phyloP scores from a whole-genome alignment of 2,329 filamentous ascomycete genomes.

The Falciphora oryzae region DNA sequence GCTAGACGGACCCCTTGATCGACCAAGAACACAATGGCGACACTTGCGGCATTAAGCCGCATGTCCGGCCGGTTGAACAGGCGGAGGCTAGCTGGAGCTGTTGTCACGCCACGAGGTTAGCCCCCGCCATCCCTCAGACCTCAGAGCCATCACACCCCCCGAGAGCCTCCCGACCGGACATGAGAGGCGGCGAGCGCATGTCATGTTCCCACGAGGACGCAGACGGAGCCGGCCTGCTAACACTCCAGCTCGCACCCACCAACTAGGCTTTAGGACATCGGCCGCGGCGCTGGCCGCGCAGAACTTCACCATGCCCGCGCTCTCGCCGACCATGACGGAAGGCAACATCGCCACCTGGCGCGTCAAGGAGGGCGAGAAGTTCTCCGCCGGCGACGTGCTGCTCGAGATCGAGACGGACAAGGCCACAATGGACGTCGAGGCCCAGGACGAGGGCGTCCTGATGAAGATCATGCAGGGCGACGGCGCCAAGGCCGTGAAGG shows the following conservation, averaged over 20 bases:
- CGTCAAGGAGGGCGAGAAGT: slow-evolving; percentile 81
- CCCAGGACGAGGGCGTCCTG: slow-evolving; percentile 80
- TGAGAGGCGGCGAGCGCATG: background rate
- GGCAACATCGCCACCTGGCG: slow-evolving; percentile 83
- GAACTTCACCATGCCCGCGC: slow-evolving; percentile 86
- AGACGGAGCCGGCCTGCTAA: slow-evolving; percentile 1
- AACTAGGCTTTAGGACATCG: slow-evolving; percentile 59
- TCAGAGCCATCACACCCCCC: background rate
- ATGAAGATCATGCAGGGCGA: slow-evolving; percentile 74
- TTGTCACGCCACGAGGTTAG: slow-evolving; percentile 51
- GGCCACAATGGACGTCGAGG: slow-evolving; percentile 91
- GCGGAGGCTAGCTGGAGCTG: slow-evolving; percentile 46
- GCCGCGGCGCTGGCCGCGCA: slow-evolving; percentile 64
- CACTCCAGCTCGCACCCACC: slow-evolving; percentile 11
- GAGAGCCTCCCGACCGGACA: slow-evolving; percentile 11
- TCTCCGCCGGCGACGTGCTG: slow-evolving; percentile 76
- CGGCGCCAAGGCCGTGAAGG: slow-evolving; percentile 69
- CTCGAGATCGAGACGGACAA: slow-evolving; percentile 94
- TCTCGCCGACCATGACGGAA: slow-evolving; percentile 92
- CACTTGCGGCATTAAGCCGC: slow-evolving; percentile 17
- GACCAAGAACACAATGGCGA: slow-evolving; percentile 12
- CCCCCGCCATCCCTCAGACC: slow-evolving; percentile 15
- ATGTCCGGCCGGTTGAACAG: slow-evolving; percentile 24
- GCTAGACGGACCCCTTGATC: background rate
- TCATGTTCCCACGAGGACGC: background rate